Evolutionary conservation across 345 rosid genomes (phyloP), one percentile per base, ranked within the genome.

Genomic region (Nephelium lappaceum): DNA sequence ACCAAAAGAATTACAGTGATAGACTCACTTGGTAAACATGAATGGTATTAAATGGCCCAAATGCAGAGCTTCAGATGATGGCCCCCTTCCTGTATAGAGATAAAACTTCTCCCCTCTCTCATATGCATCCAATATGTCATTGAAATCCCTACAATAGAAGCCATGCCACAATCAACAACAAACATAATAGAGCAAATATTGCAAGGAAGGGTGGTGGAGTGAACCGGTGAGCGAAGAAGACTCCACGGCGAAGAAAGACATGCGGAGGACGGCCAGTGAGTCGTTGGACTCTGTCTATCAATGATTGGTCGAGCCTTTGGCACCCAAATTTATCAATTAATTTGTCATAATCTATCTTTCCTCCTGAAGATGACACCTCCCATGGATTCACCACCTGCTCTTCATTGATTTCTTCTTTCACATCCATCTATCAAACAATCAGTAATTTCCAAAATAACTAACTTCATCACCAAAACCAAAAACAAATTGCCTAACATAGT

Each of bases 11-110:
- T 45, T 15, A 0, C 23, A 74, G 38, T 42, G 70, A 58, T n/a
- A 1, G 15, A 75, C 87, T 87, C 31, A 93, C 98, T 93, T 94
- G 69, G 99, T 94, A 77, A 94, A 96, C 99, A 96, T 93, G 80
- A 94, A 96, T 23, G 99, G 99, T 77, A 96, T 74, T 83, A 96
- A 89, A 82, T 96, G 97, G 10, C 99, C 98, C 64, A 96, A 79
- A 82, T 96, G 98, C 84, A 93, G 70, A 74, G 99, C 93, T 83
- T 91, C 97, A 24, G 99, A 96, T 45, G 99, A 96, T 27, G 99
- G 99, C 21, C 99, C 98, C 77, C 99, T 82, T 8, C 99, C 97
- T 1, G 99, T 94, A 67, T 94, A 96, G 38, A 96, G 82, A 83
- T 96, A 96, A 77, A 94, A 96, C 79, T 91, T 93, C 61, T 94